Conservation (phyloP, 306 rosid genomes). For the Cucumis melo region DNA sequence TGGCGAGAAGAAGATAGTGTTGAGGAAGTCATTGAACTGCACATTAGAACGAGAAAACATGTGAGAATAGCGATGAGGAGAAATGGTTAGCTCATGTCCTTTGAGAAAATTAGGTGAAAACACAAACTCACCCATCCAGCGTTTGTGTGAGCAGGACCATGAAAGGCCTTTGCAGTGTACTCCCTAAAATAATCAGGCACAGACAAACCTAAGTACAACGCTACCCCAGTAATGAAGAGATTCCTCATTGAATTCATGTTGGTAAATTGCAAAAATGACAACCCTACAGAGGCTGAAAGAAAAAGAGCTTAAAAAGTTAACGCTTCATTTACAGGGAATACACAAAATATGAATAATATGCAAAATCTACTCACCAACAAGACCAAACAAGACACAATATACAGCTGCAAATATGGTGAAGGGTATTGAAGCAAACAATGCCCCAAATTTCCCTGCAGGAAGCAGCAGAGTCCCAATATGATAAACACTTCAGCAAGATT, state of each 20-base stretch:
- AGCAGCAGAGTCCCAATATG: background rate
- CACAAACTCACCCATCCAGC: constrained; percentile 90
- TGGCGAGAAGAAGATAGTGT: constrained; percentile 86
- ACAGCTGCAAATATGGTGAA: constrained; percentile 83
- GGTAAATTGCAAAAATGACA: constrained; percentile 96
- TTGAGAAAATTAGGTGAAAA: background rate
- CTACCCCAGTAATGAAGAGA: constrained; percentile 73
- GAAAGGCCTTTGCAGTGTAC: constrained; percentile 71
- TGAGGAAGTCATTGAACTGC: constrained; percentile 93
- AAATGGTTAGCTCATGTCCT: no score
- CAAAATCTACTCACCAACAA: constrained; percentile 55
- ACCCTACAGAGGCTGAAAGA: constrained; percentile 92
- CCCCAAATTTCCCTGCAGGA: constrained; percentile 90
- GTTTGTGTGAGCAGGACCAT: constrained; percentile 78
- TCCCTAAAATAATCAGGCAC: constrained; percentile 84
- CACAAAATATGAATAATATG: background rate
- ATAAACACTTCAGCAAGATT: background rate
- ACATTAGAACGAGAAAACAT: background rate
- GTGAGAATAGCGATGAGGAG: background rate
- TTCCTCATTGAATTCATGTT: constrained; percentile 98
- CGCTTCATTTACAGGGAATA: background rate
- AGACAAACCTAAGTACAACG: constrained; percentile 85
- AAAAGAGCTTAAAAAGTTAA: background rate
- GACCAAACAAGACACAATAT: constrained; percentile 89
- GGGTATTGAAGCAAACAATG: constrained; percentile 94